Conservation (phyloP, 2,329 filamentous ascomycete species). For the Nemania sp. region DNA sequence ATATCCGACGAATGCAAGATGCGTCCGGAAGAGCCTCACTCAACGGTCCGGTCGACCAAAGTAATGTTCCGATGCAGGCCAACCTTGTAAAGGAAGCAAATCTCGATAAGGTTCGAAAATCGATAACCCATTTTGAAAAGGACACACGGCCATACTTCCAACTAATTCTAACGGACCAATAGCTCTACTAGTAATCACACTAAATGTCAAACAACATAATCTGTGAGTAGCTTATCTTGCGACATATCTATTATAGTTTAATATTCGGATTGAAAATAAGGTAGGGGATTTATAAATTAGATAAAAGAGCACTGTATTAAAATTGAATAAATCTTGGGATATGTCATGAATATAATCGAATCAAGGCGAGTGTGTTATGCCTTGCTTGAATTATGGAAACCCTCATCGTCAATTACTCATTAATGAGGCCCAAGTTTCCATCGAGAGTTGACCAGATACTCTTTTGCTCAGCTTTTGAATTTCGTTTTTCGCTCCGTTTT, state of each 20-base stretch:
- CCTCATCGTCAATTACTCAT: constrained; percentile 37
- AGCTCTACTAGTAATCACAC: no score
- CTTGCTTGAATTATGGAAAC: neutral
- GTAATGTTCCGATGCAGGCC: no score
- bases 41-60: no score
- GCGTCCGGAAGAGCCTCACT: no score
- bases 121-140: no score
- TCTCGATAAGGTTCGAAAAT: no score
- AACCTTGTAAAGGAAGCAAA: no score
- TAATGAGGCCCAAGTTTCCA: constrained; percentile 66
- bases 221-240: neutral
- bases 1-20: no score
- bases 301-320: neutral
- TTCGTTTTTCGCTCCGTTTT: constrained; percentile 42
- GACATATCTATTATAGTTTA: neutral
- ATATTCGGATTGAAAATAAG: neutral
- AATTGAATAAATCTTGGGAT: neutral
- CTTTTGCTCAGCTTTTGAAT: constrained; percentile 42
- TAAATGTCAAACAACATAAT: neutral
- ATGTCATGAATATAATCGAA: neutral
- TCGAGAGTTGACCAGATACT: constrained; percentile 64
- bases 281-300: neutral
- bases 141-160: no score
- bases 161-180: neutral
- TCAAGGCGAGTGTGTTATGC: neutral